These are phyloP conservation scores for Fusarium poae DNA, from an alignment of 2,329 filamentous ascomycete species.

Conservation along the genomic window DNA sequence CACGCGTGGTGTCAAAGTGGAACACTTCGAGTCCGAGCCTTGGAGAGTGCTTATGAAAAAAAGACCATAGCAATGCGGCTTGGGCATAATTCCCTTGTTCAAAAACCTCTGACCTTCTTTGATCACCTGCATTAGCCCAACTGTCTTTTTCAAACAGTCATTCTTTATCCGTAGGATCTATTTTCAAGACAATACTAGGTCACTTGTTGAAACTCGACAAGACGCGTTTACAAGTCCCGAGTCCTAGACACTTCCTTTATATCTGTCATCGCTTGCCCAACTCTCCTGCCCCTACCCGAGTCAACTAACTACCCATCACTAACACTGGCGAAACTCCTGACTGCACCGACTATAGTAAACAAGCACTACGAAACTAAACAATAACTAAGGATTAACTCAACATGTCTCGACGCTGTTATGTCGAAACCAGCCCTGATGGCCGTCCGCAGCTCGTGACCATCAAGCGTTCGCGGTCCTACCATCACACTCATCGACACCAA, in stretches of 20 bases:
- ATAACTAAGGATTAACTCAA: slow-evolving; percentile 1
- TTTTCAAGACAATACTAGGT: slow-evolving; percentile 44
- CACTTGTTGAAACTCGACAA: slow-evolving; percentile 32
- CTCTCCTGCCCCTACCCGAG: slow-evolving; percentile 6
- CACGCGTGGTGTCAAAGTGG: slow-evolving; percentile 32
- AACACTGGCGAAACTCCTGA: slow-evolving; percentile 7
- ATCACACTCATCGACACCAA: slow-evolving; percentile 51
- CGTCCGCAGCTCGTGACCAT: slow-evolving; percentile 55
- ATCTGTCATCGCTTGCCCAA: slow-evolving; percentile 13
- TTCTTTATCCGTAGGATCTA: slow-evolving; percentile 34
- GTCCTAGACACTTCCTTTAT: slow-evolving; percentile 28
- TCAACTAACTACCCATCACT: slow-evolving; percentile 7
- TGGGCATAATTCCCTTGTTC: slow-evolving; percentile 24
- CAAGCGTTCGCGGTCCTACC: slow-evolving; percentile 57
- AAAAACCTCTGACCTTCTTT: slow-evolving; percentile 45
- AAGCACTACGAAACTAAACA: slow-evolving; percentile 8
- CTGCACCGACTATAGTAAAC: not conserved
- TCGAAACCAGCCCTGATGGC: slow-evolving; percentile 54
- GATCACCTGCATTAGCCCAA: slow-evolving; percentile 49
- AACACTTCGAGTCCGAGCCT: slow-evolving; percentile 17
- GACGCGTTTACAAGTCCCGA: slow-evolving; percentile 5
- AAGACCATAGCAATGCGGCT: not conserved
- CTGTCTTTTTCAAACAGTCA: slow-evolving; percentile 43
- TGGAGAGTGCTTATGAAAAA: slow-evolving; percentile 25
- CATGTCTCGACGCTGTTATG: slow-evolving; percentile 56